These are phyloP conservation scores for Chrysoporthe austroafricana DNA, from an alignment of 2,329 filamentous ascomycete species.

Conservation along the genomic window DNA sequence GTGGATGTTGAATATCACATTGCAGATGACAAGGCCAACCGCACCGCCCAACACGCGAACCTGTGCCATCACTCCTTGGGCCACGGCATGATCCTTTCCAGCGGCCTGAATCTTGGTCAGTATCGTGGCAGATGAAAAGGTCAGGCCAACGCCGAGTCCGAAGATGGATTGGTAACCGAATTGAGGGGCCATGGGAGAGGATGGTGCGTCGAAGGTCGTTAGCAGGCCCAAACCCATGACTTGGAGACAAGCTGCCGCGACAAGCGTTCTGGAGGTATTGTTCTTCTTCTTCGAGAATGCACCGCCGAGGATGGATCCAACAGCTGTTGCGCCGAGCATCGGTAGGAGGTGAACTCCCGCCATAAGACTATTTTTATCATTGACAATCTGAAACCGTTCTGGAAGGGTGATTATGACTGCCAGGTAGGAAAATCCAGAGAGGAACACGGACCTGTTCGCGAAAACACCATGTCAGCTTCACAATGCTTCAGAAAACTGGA, in stretches of 20 bases:
- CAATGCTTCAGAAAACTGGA: neutral
- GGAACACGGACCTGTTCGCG: constrained; percentile 52
- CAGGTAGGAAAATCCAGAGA: constrained; percentile 62
- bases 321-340: constrained; percentile 58
- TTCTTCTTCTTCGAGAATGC: constrained; percentile 58
- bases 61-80: constrained; percentile 64
- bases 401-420: constrained; percentile 62
- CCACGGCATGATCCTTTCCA: constrained; percentile 56
- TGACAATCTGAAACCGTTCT: constrained; percentile 63
- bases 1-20: constrained; percentile 58
- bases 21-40: constrained; percentile 61
- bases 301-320: constrained; percentile 60
- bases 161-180: constrained; percentile 62
- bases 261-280: constrained; percentile 55
- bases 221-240: constrained; percentile 57
- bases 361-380: constrained; percentile 54
- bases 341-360: constrained; percentile 63
- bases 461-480: neutral
- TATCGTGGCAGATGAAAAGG: constrained; percentile 60
- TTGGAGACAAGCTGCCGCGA: constrained; percentile 55
- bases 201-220: constrained; percentile 44
- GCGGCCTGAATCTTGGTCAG: constrained; percentile 58
- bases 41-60: constrained; percentile 63
- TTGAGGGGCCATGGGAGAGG: constrained; percentile 43
- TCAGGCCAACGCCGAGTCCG: constrained; percentile 62